Evolutionary conservation across 1,284 basidiomycete species (phyloP).

Genomic region (Trichosporon ovoides): DNA sequence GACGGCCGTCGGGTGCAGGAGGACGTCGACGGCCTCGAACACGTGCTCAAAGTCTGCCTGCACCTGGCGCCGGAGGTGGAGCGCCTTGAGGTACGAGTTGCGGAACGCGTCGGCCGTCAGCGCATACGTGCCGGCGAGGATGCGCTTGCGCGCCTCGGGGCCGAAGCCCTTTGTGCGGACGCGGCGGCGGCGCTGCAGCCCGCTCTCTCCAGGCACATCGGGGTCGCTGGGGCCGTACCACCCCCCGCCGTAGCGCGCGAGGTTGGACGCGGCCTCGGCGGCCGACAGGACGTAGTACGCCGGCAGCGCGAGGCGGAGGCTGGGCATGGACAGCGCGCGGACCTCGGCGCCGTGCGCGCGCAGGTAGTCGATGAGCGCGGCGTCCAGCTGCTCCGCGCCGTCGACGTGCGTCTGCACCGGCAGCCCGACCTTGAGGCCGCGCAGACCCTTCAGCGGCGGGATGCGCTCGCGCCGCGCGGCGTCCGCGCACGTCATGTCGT

Average conservation of each 20-base stretch:
- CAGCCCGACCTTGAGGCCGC: conserved; percentile 35
- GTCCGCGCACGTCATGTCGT: conserved; percentile 71
- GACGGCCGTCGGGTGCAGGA: conserved; percentile 79
- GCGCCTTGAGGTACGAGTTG: conserved; percentile 92
- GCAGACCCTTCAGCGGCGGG: conserved; percentile 12
- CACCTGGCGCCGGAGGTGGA: conserved; percentile 67
- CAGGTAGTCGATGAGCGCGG: conserved; percentile 52
- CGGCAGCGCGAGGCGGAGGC: conserved; percentile 71
- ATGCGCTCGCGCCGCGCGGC: conserved; percentile 48
- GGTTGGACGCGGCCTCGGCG: conserved; percentile 89
- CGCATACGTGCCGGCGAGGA: conserved; percentile 88
- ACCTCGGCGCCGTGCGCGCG: conserved; percentile 62
- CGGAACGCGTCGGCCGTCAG: conserved; percentile 89
- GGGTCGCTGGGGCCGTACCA: conserved; percentile 52
- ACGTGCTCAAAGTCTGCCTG: conserved; percentile 67
- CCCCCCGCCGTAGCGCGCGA: conserved; percentile 85
- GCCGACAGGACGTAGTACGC: conserved; percentile 93
- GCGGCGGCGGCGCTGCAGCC: conserved; percentile 56
- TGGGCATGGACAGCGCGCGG: conserved; percentile 69
- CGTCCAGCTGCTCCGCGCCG: conserved; percentile 29
- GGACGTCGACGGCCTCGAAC: conserved; percentile 68
- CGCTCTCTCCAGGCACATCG: conserved; percentile 50
- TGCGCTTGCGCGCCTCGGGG: conserved; percentile 74
- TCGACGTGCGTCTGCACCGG: conserved; percentile 33
- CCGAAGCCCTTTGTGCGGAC: conserved; percentile 71